A percentile compares a stretch with the other conserved stretches of the same genome.
phyloP scores from a whole-genome alignment of 257 asterid species.

The Nicotiana otophora region DNA sequence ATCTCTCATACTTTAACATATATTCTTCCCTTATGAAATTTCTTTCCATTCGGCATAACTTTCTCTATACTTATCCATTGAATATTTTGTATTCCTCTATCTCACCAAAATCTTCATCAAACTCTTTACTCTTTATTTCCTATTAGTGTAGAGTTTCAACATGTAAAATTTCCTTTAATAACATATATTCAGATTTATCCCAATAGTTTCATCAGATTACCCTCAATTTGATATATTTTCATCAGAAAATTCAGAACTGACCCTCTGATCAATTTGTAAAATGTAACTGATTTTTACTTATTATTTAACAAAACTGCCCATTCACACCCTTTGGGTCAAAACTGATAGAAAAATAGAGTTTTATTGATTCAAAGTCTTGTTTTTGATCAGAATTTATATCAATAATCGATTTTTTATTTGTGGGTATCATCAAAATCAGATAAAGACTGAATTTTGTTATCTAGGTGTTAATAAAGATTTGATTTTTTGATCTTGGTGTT shows the following conservation, averaged over 20 bases:
- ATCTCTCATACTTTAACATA: conserved; percentile 37
- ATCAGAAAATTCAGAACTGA: neutral
- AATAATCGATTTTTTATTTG: neutral
- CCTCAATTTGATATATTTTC: too few species aligned
- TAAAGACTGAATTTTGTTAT: neutral
- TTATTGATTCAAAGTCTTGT: neutral
- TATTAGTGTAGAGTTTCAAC: neutral
- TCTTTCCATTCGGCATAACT: conserved; percentile 28
- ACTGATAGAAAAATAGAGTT: conserved; percentile 17
- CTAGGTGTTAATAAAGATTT: neutral
- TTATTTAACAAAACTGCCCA: neutral
- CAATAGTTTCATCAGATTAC: neutral
- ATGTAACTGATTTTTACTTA: conserved; percentile 17
- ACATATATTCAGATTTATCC: neutral
- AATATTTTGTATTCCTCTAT: conserved; percentile 11
- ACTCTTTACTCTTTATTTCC: neutral
- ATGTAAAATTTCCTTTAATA: neutral
- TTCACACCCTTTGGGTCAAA: conserved; percentile 16
- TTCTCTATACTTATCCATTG: conserved; percentile 36
- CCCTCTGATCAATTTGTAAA: conserved; percentile 24
- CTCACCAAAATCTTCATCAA: conserved; percentile 1
- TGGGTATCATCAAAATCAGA: neutral
- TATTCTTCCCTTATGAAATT: conserved; percentile 30
- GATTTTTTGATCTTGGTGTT: conserved; percentile 14
- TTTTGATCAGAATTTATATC: conserved; percentile 7